Conservation (phyloP, 2,329 filamentous ascomycete species). For the Fusarium fracticaudum region DNA sequence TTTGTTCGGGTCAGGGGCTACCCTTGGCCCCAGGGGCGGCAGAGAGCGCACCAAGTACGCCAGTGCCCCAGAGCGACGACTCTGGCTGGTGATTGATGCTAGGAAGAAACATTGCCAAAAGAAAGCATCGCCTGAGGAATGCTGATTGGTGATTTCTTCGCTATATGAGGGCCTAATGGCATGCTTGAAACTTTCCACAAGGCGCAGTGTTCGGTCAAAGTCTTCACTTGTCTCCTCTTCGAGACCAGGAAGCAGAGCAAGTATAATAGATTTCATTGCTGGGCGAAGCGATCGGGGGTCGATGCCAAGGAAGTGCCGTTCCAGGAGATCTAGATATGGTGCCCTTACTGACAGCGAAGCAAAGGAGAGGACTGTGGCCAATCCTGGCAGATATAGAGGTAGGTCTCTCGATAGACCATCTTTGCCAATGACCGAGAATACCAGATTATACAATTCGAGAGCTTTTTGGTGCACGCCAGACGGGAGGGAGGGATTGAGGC, state of each 20-base stretch:
- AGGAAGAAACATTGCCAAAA: constrained; percentile 99
- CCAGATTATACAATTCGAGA: constrained; percentile 89
- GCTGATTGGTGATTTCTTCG: constrained; percentile 60
- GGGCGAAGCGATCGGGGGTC: constrained; percentile 79
- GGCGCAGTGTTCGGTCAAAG: constrained; percentile 85
- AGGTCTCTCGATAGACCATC: constrained; percentile 85
- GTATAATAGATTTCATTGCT: constrained; percentile 87
- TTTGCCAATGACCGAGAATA: constrained; percentile 86
- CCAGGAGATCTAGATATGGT: constrained; percentile 84
- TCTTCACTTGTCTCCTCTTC: constrained; percentile 98
- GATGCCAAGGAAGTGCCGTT: constrained; percentile 79
- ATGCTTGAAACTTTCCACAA: constrained; percentile 81
- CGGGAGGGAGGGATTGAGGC: constrained; percentile 89
- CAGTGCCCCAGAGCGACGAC: constrained; percentile 83
- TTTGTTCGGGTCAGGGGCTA: constrained; percentile 12
- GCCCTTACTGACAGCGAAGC: constrained; percentile 92
- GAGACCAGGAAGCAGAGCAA: constrained; percentile 88
- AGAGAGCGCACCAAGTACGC: constrained; percentile 85
- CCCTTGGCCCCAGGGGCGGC: constrained; percentile 57
- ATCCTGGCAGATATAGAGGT: constrained; percentile 86
- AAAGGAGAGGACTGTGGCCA: constrained; percentile 90
- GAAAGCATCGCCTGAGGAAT: constrained; percentile 78
- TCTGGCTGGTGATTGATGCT: constrained; percentile 88
- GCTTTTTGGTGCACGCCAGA: constrained; percentile 98
- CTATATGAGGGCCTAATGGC: constrained; percentile 67